A percentile compares a stretch with the other conserved stretches of the same genome.
These are phyloP conservation scores for Mycena vulgaris DNA, from an alignment of 768 basidiomycete genomes.

Conservation along the genomic window DNA sequence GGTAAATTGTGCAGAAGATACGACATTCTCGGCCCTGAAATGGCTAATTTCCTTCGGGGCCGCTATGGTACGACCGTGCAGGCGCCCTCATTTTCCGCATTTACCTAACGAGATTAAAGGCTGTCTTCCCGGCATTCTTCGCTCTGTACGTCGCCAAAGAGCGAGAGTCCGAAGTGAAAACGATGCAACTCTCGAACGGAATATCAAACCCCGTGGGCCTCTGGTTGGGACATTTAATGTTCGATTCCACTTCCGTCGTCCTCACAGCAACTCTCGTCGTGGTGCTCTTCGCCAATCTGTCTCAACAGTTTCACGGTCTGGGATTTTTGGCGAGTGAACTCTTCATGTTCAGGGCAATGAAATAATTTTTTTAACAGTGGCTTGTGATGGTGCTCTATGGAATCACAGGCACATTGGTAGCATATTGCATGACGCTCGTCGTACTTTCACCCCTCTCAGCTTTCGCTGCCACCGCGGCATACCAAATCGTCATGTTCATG, in stretches of 20 bases:
- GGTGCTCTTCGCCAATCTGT: constrained; percentile 70
- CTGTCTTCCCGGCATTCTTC: constrained; percentile 88
- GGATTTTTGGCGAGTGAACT: constrained; percentile 68
- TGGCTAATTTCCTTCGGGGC: constrained; percentile 85
- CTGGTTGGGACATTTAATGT: constrained; percentile 86
- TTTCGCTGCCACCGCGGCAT: constrained; percentile 81
- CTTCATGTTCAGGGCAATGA: constrained; percentile 14
- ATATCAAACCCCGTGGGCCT: constrained; percentile 79
- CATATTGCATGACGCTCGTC: constrained; percentile 75
- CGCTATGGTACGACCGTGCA: constrained; percentile 65
- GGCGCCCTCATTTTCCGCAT: not conserved
- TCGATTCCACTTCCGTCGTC: constrained; percentile 74
- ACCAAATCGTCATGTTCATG: constrained; percentile 80
- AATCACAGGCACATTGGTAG: constrained; percentile 75
- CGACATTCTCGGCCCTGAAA: constrained; percentile 74
- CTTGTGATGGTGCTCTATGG: constrained; percentile 80
- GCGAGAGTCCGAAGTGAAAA: constrained; percentile 79
- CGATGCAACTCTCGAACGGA: constrained; percentile 88
- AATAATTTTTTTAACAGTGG: constrained; percentile 63
- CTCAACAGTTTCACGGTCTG: constrained; percentile 77
- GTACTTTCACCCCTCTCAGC: constrained; percentile 78
- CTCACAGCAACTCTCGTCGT: constrained; percentile 75
- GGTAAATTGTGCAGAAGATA: constrained; percentile 41
- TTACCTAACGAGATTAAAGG: constrained; percentile 51
- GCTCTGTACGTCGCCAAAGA: constrained; percentile 84